Conservation (phyloP, 495 filamentous ascomycete species). For the Talaromyces nanjingensis region DNA sequence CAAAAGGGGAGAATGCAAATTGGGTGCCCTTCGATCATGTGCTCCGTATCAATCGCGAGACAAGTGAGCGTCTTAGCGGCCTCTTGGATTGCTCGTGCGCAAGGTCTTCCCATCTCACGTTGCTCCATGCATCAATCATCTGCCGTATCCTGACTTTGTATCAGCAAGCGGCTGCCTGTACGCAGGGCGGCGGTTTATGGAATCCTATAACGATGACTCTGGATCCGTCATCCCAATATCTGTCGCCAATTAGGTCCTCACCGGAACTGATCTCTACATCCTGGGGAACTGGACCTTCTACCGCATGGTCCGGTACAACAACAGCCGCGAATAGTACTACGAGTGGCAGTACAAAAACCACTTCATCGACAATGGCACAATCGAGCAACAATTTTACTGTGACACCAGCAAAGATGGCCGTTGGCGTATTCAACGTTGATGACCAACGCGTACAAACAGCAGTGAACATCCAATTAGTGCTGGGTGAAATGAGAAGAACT, state of each 20-base stretch:
- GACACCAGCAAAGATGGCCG: slow-evolving; percentile 8
- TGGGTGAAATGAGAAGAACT: slow-evolving; percentile 13
- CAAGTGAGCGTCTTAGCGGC: slow-evolving; percentile 19
- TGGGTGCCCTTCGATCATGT: slow-evolving; percentile 20
- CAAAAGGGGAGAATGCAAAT: slow-evolving; percentile 5
- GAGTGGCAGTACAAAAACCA: too few species aligned
- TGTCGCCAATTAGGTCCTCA: too few species aligned
- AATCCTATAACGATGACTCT: too few species aligned
- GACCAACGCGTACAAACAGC: slow-evolving; percentile 16
- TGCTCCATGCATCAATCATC: slow-evolving; percentile 26
- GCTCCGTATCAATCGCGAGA: slow-evolving; percentile 22
- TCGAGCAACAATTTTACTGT: too few species aligned
- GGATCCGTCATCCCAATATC: too few species aligned
- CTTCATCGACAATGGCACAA: too few species aligned
- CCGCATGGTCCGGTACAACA: too few species aligned
- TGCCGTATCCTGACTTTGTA: slow-evolving; percentile 26
- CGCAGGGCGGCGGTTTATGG: slow-evolving; percentile 8
- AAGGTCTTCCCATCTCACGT: slow-evolving; percentile 17
- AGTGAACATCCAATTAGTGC: slow-evolving; percentile 15
- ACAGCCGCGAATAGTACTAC: too few species aligned
- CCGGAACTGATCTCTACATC: too few species aligned
- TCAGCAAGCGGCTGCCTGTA: slow-evolving; percentile 20
- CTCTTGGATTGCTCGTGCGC: slow-evolving; percentile 25
- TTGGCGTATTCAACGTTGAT: slow-evolving; percentile 16
- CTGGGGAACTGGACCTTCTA: too few species aligned